Percentiles rank a stretch among this genome's conserved stretches.
phyloP scores from a whole-genome alignment of 768 basidiomycete species.

The Suillus weaverae region DNA sequence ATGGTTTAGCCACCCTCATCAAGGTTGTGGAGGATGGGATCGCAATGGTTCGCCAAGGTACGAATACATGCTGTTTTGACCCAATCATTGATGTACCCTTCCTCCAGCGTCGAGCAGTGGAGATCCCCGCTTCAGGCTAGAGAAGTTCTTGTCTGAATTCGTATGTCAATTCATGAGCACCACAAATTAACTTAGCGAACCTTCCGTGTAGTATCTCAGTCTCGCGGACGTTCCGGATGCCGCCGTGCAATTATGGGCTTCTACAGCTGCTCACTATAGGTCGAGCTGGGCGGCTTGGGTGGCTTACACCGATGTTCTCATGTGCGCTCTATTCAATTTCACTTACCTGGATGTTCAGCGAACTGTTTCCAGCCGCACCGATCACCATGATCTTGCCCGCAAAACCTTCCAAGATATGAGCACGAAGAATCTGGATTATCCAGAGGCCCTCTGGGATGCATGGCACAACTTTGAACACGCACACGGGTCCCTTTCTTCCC shows the following conservation, averaged over 20 bases:
- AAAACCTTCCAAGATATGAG: slow-evolving; percentile 65
- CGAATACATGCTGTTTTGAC: slow-evolving; percentile 8
- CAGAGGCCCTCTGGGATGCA: slow-evolving; percentile 90
- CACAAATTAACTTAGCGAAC: neutral
- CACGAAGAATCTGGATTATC: slow-evolving; percentile 85
- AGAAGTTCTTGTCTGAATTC: slow-evolving; percentile 76
- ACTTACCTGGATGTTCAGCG: slow-evolving; percentile 7
- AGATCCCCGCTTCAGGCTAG: slow-evolving; percentile 76
- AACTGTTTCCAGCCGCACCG: slow-evolving; percentile 43
- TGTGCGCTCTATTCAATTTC: slow-evolving; percentile 44
- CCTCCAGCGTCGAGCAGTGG: slow-evolving; percentile 59
- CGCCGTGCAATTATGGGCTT: slow-evolving; percentile 62
- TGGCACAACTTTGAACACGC: slow-evolving; percentile 88
- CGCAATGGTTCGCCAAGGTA: slow-evolving; percentile 58
- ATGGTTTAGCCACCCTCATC: slow-evolving; percentile 52
- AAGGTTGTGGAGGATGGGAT: slow-evolving; percentile 65
- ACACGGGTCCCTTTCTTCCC: slow-evolving; percentile 68
- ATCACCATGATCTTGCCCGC: slow-evolving; percentile 60
- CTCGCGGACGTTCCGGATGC: slow-evolving; percentile 50
- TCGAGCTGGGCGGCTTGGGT: slow-evolving; percentile 76
- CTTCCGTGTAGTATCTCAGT: slow-evolving; percentile 42
- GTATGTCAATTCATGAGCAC: slow-evolving; percentile 47
- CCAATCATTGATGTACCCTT: neutral
- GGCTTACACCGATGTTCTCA: slow-evolving; percentile 69
- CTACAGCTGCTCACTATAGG: slow-evolving; percentile 64